These are phyloP conservation scores for Cyamopsis tetragonoloba DNA, from an alignment of 306 rosid genomes.

Conservation along the genomic window DNA sequence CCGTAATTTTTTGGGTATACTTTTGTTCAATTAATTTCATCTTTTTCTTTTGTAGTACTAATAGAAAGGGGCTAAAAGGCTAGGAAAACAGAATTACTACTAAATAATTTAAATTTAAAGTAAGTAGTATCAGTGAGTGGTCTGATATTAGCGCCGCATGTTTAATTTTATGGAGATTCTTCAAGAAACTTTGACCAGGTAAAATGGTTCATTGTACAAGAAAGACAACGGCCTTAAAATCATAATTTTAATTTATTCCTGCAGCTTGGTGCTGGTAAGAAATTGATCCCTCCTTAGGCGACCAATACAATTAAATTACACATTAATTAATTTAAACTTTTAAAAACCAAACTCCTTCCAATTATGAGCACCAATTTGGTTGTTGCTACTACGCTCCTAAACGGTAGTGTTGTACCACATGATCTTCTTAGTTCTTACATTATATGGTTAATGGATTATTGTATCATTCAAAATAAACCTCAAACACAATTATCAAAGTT, in stretches of 20 bases:
- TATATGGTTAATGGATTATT: not conserved
- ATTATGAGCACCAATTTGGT: constrained; percentile 2
- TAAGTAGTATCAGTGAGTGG: no score
- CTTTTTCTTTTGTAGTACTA: no score
- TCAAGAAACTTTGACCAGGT: constrained; percentile 40
- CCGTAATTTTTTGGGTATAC: no score
- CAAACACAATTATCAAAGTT: no score
- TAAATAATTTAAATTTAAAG: no score
- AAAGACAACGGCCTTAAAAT: not conserved
- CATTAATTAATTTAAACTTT: no score
- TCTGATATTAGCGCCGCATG: constrained; percentile 19
- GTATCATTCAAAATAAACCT: not conserved
- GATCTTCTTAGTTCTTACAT: no score
- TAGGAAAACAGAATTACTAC: no score
- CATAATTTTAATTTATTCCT: constrained; percentile 18
- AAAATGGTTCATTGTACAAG: constrained; percentile 5
- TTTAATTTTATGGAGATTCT: constrained; percentile 40
- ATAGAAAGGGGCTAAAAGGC: no score
- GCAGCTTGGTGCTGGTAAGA: constrained; percentile 24
- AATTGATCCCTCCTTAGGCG: constrained; percentile 28
- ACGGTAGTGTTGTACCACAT: not conserved
- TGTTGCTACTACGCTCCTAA: constrained; percentile 10
- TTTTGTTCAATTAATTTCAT: no score
- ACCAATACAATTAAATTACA: constrained; percentile 18
- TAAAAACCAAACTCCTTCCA: not conserved